phyloP scores from a whole-genome alignment of 1,284 basidiomycete genomes.

The Pseudozyma thailandica region DNA sequence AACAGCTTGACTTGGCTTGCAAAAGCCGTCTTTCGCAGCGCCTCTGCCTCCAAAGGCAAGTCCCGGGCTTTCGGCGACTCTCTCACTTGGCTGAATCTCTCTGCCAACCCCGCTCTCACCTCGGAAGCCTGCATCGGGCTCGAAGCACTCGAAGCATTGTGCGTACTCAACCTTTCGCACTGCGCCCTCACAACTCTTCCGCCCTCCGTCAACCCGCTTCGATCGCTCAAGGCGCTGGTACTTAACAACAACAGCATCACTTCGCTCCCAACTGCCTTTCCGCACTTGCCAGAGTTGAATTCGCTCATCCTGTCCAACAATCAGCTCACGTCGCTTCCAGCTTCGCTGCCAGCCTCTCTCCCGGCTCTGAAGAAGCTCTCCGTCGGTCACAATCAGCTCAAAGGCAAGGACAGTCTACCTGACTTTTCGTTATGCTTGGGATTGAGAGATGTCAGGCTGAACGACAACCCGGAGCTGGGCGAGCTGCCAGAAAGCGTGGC shows the following conservation, averaged over 20 bases:
- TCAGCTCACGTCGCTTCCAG: constrained; percentile 46
- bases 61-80: constrained; percentile 34
- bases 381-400: constrained; percentile 56
- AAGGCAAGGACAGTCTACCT: constrained; percentile 39
- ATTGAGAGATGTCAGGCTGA: constrained; percentile 61
- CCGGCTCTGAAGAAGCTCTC: constrained; percentile 63
- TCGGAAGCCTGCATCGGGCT: constrained; percentile 36
- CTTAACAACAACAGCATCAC: constrained; percentile 57
- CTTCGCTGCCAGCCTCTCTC: constrained; percentile 52
- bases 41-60: constrained; percentile 24
- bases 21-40: constrained; percentile 50
- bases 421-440: constrained; percentile 59
- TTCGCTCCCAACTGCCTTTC: constrained; percentile 38
- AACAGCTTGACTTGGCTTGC: constrained; percentile 48
- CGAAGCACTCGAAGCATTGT: constrained; percentile 40
- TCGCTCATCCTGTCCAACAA: constrained; percentile 66
- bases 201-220: constrained; percentile 32
- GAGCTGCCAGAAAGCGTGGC: constrained; percentile 48
- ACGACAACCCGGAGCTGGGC: constrained; percentile 46
- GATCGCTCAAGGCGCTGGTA: constrained; percentile 58
- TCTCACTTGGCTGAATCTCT: constrained; percentile 45
- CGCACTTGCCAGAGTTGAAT: constrained; percentile 64
- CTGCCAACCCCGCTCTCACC: constrained; percentile 24
- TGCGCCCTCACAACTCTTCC: constrained; percentile 46
- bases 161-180: constrained; percentile 56